Percentiles rank a stretch among this genome's conserved stretches.
phyloP scores from a whole-genome alignment of 768 basidiomycete species.

The Vararia minispora region DNA sequence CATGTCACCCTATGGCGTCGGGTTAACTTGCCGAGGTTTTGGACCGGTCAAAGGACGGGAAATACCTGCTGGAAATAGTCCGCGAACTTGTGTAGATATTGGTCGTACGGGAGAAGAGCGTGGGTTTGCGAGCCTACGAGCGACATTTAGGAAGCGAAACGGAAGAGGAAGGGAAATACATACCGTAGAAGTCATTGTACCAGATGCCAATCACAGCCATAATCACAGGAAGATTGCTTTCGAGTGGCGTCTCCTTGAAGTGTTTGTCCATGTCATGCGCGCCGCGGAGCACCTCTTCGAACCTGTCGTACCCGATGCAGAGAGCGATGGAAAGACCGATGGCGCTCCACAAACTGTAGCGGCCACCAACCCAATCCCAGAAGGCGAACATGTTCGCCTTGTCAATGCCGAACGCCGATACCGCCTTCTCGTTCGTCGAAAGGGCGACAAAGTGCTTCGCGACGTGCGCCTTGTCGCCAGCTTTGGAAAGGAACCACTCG shows the following conservation, averaged over 20 bases:
- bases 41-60: not conserved
- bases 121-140: conserved; percentile 79
- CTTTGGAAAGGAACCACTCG: conserved; percentile 83
- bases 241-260: conserved; percentile 80
- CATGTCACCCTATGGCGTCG: conserved; percentile 71
- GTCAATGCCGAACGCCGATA: conserved; percentile 87
- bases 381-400: conserved; percentile 97
- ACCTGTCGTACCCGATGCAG: conserved; percentile 90
- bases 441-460: conserved; percentile 99
- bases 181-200: conserved; percentile 98
- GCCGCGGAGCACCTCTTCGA: conserved; percentile 78
- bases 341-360: conserved; percentile 97
- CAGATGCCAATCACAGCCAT: conserved; percentile 87
- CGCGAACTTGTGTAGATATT: conserved; percentile 98
- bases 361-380: conserved; percentile 99
- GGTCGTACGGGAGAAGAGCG: conserved; percentile 92
- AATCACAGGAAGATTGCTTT: conserved; percentile 86
- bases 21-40: not conserved
- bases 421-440: conserved; percentile 91
- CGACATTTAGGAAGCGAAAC: not conserved
- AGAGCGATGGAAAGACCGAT: conserved; percentile 94
- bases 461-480: conserved; percentile 83
- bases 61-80: conserved; percentile 96
- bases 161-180: not conserved
- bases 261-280: conserved; percentile 98